Conservation (phyloP, 768 basidiomycete genomes). For the Xerocomellus amylosporus region DNA sequence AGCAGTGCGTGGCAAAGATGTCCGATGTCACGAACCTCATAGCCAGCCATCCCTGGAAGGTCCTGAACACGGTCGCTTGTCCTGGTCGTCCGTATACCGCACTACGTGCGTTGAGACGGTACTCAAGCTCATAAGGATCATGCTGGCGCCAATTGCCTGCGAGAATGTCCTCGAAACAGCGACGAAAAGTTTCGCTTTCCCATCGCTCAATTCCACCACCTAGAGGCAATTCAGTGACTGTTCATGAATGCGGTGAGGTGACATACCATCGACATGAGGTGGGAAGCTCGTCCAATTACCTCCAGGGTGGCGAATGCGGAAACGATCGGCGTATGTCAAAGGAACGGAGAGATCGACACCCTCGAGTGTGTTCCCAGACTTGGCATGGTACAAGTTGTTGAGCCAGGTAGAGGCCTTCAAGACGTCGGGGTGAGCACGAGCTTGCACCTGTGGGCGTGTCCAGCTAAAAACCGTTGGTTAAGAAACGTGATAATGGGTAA, state of each 20-base stretch:
- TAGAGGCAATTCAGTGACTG: slow-evolving; percentile 12
- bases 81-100: slow-evolving; percentile 60
- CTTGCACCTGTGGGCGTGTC: slow-evolving; percentile 59
- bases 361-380: slow-evolving; percentile 37
- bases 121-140: slow-evolving; percentile 63
- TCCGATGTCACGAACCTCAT: slow-evolving; percentile 45
- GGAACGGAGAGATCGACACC: slow-evolving; percentile 62
- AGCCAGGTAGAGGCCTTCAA: slow-evolving; percentile 56
- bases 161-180: slow-evolving; percentile 61
- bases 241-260: slow-evolving; percentile 18
- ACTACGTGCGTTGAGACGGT: slow-evolving; percentile 56
- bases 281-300: slow-evolving; percentile 51
- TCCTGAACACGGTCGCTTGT: slow-evolving; percentile 54
- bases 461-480: slow-evolving; percentile 32
- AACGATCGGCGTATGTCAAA: slow-evolving; percentile 69
- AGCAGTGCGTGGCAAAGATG: not conserved
- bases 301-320: slow-evolving; percentile 71
- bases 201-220: slow-evolving; percentile 76
- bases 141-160: slow-evolving; percentile 60
- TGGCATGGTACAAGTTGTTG: slow-evolving; percentile 59
- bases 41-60: slow-evolving; percentile 79
- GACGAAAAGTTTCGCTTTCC: slow-evolving; percentile 59
- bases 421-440: slow-evolving; percentile 65
- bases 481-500: not conserved
- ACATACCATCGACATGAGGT: slow-evolving; percentile 51